phyloP scores from a whole-genome alignment of 2,329 filamentous ascomycete species.

The Ophidiomyces ophidiicola region DNA sequence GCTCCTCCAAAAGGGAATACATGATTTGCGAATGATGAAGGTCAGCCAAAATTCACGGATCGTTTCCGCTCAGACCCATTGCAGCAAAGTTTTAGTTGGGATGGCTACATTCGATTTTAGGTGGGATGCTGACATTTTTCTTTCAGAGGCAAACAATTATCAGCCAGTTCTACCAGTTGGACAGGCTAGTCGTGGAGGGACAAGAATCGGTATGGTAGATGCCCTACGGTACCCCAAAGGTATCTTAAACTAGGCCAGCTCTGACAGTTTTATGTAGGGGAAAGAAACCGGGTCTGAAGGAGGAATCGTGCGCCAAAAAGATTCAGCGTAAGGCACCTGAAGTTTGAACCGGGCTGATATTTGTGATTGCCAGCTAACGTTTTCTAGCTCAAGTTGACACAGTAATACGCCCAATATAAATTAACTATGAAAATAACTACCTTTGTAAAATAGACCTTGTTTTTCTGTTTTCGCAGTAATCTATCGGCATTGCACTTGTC shows the following conservation, averaged over 20 bases:
- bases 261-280: conserved; percentile 37
- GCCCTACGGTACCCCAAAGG: conserved; percentile 1
- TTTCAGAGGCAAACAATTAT: conserved; percentile 82
- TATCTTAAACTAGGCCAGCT: conserved; percentile 2
- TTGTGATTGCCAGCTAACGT: conserved; percentile 8
- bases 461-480: too few species aligned
- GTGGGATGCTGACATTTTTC: conserved; percentile 6
- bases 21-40: conserved; percentile 82
- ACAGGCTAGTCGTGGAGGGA: conserved; percentile 82
- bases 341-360: background rate
- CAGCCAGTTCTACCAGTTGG: conserved; percentile 87
- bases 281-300: conserved; percentile 55
- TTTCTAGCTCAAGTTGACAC: conserved; percentile 6
- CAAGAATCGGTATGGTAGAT: conserved; percentile 55
- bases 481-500: too few species aligned
- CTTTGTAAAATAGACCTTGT: too few species aligned
- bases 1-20: conserved; percentile 74
- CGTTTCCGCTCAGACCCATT: background rate
- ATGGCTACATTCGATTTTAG: background rate
- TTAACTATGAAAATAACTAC: too few species aligned
- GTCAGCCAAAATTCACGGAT: conserved; percentile 39
- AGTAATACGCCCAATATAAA: background rate
- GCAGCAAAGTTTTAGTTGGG: background rate
- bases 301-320: conserved; percentile 59
- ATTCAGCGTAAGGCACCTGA: conserved; percentile 51